Conservation (phyloP, 1,284 basidiomycete genomes). For the Testicularia cyperi region DNA sequence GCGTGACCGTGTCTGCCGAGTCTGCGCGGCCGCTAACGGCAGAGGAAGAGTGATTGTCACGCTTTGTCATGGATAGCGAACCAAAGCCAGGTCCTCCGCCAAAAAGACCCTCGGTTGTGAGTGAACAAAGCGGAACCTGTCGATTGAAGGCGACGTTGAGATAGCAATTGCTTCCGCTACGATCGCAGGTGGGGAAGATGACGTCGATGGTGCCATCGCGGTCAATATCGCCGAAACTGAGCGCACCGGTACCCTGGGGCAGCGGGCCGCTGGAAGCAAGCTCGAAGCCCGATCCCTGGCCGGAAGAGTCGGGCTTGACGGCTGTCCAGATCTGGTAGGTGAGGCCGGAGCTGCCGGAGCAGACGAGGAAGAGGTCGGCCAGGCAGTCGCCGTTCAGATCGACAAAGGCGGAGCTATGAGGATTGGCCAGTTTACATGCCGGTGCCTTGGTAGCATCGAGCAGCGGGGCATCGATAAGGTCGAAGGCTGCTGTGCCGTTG, state of each 20-base stretch:
- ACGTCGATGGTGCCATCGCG: conserved; percentile 94
- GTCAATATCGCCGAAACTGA: conserved; percentile 92
- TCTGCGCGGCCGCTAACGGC: too few species aligned
- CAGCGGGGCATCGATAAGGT: conserved; percentile 16
- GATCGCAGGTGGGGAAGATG: conserved; percentile 79
- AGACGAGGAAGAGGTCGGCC: conserved; percentile 87
- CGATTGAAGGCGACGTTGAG: conserved; percentile 93
- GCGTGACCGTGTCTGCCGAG: neutral
- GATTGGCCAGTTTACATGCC: conserved; percentile 73
- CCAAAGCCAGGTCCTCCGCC: conserved; percentile 33
- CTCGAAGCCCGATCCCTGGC: conserved; percentile 68
- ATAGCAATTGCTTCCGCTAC: conserved; percentile 67
- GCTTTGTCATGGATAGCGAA: conserved; percentile 6
- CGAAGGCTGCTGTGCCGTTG: conserved; percentile 16
- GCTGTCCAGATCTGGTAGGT: conserved; percentile 82
- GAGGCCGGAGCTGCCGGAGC: conserved; percentile 65
- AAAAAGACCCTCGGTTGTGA: conserved; percentile 37
- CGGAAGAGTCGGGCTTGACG: conserved; percentile 20
- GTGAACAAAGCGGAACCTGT: conserved; percentile 77
- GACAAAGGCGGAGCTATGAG: conserved; percentile 92
- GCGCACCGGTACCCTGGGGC: conserved; percentile 74
- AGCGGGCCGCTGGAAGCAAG: conserved; percentile 72
- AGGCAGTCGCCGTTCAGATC: conserved; percentile 95
- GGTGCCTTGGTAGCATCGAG: conserved; percentile 22
- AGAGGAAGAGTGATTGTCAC: neutral